Evolutionary conservation across 2,329 filamentous ascomycete genomes (phyloP).

Genomic region (Colletotrichum lini): DNA sequence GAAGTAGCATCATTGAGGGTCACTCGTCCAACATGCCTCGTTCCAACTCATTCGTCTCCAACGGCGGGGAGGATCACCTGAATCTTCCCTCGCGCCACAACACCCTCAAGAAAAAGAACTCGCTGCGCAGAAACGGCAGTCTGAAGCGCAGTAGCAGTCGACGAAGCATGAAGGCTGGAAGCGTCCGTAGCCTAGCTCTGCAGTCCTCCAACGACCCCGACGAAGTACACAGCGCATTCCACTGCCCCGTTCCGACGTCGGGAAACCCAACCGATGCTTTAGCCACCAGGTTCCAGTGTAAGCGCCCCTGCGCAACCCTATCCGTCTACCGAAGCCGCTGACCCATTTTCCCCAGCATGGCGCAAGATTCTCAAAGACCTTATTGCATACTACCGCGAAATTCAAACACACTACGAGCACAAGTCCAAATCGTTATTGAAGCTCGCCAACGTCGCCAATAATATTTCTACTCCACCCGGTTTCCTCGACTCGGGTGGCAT

Average conservation of each 20-base stretch:
- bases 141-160: slow-evolving; percentile 85
- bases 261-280: slow-evolving; percentile 91
- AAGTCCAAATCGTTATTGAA: slow-evolving; percentile 87
- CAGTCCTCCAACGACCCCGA: slow-evolving; percentile 78
- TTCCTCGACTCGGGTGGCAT: slow-evolving; percentile 89
- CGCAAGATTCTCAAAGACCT: slow-evolving; percentile 95
- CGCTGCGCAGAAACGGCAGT: slow-evolving; percentile 80
- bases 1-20: slow-evolving; percentile 73
- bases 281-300: slow-evolving; percentile 90
- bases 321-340: background rate
- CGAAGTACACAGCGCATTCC: slow-evolving; percentile 86
- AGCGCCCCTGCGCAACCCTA: slow-evolving; percentile 46
- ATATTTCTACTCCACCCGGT: slow-evolving; percentile 79
- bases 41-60: slow-evolving; percentile 71
- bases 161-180: slow-evolving; percentile 86
- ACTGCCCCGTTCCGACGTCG: slow-evolving; percentile 88
- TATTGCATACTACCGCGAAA: slow-evolving; percentile 93
- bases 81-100: slow-evolving; percentile 67
- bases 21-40: slow-evolving; percentile 66
- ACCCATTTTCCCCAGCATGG: slow-evolving; percentile 75
- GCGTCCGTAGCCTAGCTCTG: slow-evolving; percentile 84
- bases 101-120: slow-evolving; percentile 91
- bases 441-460: slow-evolving; percentile 87
- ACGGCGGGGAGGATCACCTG: slow-evolving; percentile 60
- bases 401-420: slow-evolving; percentile 90